Evolutionary conservation across 257 asterid genomes (phyloP), one percentile per base, ranked within the genome.

Genomic region (Plantago elongata): DNA sequence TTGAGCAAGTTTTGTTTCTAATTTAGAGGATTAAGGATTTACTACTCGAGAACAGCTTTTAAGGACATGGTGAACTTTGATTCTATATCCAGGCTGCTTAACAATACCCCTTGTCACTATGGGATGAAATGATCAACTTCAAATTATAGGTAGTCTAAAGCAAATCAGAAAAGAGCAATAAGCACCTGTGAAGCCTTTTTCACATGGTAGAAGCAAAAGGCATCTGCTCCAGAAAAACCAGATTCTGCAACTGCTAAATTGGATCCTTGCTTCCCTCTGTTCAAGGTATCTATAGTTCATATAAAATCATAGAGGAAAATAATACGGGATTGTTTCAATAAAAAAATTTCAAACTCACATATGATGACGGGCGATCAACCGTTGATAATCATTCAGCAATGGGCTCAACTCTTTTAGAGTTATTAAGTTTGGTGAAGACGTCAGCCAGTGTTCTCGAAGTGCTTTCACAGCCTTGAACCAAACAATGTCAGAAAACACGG

Each of bases 401-500:
- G 95, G 91, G 71, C 85, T 65, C 67, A 92, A 91, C 84, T 92
- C 97, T 74, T 84, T 84, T 76, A 92, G 55, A 70, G 78, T 77
- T 51, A 92, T 80, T 48, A 91, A 71, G 72, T 61, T 69, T 18
- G 94, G 85, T 11, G 84, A 63, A 51, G 88, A 80, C 70, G 73
- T 78, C 74, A 69, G 74, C 99, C 99, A 92, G 67, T 76, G 89
- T 51, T 79, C 81, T 60, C 95, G 87, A 63, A 92, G 85, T 67
- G 82, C 90, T 74, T 78, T 81, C 64, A 82, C 87, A 75, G 78
- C 92, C 99, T 84, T 72, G 45, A 68, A 69, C 43, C 60, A 69
- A 45, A 59, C 9, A 51, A 57, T 30, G 65, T 68, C 60, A 57
- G 69, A 18, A 69, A 70, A 75, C 50, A 61, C 27, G 56, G 49